These are phyloP conservation scores for Vitis cinerea DNA, from an alignment of 164 flowering plant genomes.

Conservation along the genomic window DNA sequence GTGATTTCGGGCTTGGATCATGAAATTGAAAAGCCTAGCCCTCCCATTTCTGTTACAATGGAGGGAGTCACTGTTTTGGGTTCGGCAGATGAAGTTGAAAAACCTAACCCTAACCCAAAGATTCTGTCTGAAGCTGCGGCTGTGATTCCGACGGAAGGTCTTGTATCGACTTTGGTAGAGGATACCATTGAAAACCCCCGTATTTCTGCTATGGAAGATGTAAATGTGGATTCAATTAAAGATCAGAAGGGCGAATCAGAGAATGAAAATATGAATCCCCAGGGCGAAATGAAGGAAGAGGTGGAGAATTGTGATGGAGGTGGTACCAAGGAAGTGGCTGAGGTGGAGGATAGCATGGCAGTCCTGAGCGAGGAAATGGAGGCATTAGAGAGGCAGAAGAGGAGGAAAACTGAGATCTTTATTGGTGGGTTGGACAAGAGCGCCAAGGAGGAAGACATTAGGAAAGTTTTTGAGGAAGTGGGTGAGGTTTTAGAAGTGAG, in stretches of 20 bases:
- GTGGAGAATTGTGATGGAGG: conserved; percentile 1
- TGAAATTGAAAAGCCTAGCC: conserved; percentile 11
- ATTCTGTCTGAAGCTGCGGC: neutral
- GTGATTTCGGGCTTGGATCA: too few relatives aligned
- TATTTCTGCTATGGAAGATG: neutral
- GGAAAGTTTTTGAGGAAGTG: conserved; percentile 31
- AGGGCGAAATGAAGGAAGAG: conserved; percentile 1
- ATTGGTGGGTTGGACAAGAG: conserved; percentile 43
- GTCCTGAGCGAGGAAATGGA: conserved; percentile 28
- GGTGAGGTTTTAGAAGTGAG: conserved; percentile 37
- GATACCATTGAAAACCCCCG: too few relatives aligned
- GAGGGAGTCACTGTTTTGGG: neutral
- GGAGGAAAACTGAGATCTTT: conserved; percentile 35
- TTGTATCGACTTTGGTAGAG: too few relatives aligned
- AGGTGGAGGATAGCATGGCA: neutral
- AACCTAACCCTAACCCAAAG: neutral
- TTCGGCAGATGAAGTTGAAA: conserved; percentile 1
- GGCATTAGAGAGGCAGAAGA: conserved; percentile 31
- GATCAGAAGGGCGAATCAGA: neutral
- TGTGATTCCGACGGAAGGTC: too few relatives aligned
- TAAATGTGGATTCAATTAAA: neutral
- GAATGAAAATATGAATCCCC: neutral
- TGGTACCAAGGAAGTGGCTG: conserved; percentile 8
- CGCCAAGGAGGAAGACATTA: conserved; percentile 38
- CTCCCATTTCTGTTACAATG: neutral